phyloP scores from a whole-genome alignment of 2,329 filamentous ascomycete genomes.

The Coniochaeta sp. region DNA sequence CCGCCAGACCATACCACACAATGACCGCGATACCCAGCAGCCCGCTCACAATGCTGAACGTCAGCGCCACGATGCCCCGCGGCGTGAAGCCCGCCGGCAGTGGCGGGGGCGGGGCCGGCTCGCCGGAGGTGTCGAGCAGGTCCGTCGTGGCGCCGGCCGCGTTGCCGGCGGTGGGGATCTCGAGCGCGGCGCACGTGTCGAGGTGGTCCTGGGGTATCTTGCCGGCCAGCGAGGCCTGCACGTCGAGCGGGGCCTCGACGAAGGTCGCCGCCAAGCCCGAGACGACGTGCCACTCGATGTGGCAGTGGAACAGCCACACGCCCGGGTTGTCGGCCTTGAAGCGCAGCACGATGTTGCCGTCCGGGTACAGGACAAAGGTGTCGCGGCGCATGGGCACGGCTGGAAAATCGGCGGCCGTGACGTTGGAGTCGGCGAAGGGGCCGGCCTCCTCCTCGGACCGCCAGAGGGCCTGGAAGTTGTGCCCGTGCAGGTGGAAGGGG shows the following conservation, averaged over 20 bases:
- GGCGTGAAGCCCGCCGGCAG: constrained; percentile 63
- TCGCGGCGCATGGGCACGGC: constrained; percentile 59
- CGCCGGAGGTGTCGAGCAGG: constrained; percentile 17
- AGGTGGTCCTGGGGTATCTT: constrained; percentile 51
- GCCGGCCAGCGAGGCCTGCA: constrained; percentile 46
- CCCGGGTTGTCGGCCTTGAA: constrained; percentile 59
- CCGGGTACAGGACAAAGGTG: constrained; percentile 56
- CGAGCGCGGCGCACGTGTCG: constrained; percentile 42
- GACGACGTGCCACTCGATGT: constrained; percentile 70
- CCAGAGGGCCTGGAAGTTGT: constrained; percentile 62
- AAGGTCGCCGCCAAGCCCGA: constrained; percentile 61
- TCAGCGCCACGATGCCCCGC: constrained; percentile 65
- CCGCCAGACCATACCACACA: constrained; percentile 54
- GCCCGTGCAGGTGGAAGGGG: constrained; percentile 74
- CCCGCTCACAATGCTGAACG: constrained; percentile 63
- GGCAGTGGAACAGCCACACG: constrained; percentile 71
- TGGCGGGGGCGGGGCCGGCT: constrained; percentile 20
- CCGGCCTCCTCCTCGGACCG: constrained; percentile 53
- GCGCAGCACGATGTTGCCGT: constrained; percentile 62
- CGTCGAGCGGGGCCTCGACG: constrained; percentile 51
- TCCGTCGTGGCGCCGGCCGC: constrained; percentile 17
- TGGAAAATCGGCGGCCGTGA: constrained; percentile 39
- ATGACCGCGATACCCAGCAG: constrained; percentile 62
- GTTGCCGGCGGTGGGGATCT: constrained; percentile 17
- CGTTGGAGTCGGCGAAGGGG: constrained; percentile 39